A percentile compares a stretch with the other conserved stretches of the same genome.
Conservation (phyloP, 345 rosid genomes). For the Eucalyptus sp. region DNA sequence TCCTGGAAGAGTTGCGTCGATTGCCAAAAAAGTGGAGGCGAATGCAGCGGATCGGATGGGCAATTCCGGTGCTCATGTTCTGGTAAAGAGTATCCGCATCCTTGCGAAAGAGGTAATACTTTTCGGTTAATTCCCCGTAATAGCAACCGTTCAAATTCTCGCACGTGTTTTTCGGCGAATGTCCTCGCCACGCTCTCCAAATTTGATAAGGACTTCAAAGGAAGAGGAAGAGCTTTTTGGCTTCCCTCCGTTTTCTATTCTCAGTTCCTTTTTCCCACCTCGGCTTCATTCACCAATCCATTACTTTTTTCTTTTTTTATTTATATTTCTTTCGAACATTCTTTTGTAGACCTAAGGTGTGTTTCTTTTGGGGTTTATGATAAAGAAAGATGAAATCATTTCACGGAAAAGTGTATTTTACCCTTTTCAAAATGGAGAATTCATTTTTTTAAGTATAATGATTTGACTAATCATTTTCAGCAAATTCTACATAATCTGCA, state of each 20-base stretch:
- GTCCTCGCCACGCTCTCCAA: not conserved
- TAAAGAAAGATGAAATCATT: no score
- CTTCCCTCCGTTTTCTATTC: not conserved
- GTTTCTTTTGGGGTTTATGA: no score
- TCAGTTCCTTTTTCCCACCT: not conserved
- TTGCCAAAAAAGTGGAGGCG: not conserved
- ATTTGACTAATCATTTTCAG: no score
- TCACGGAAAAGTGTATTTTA: no score
- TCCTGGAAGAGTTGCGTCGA: not conserved
- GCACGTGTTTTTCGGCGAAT: not conserved
- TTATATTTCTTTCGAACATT: not conserved
- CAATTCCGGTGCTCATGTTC: accelerated
- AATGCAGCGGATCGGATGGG: not conserved
- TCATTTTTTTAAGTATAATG: no score
- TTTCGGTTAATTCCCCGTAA: not conserved
- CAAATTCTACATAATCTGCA: no score
- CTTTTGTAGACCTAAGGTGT: not conserved
- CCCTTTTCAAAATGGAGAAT: no score
- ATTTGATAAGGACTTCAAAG: not conserved
- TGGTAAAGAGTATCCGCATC: no score
- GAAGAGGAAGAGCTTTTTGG: not conserved
- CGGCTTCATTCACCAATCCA: not conserved
- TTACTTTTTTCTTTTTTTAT: not conserved
- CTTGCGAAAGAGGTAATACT: not conserved
- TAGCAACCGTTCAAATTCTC: not conserved